Evolutionary conservation across 176 grass and related monocot species (phyloP).

Genomic region (Triticum monococcum): DNA sequence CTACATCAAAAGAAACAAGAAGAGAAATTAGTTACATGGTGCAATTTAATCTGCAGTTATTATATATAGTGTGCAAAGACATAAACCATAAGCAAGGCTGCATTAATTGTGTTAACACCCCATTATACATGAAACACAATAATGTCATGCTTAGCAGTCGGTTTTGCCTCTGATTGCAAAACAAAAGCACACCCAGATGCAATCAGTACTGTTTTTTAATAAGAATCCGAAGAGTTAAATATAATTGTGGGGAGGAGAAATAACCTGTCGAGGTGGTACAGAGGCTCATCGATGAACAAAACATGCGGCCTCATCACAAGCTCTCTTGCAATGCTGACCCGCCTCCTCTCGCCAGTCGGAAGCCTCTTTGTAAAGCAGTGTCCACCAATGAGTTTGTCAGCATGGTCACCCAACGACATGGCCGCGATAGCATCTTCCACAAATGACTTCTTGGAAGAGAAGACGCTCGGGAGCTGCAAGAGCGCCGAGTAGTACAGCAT

Average conservation of each 20-base stretch:
- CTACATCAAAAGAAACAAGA: conserved; percentile 41
- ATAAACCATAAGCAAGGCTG: not conserved
- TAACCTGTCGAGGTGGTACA: conserved; percentile 92
- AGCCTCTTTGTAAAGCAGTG: conserved; percentile 67
- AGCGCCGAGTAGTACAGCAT: conserved; percentile 79
- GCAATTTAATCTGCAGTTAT: not conserved
- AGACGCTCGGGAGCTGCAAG: conserved; percentile 78
- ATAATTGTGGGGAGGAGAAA: not conserved
- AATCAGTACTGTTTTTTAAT: not conserved
- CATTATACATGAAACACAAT: too few relatives aligned
- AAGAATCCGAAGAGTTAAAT: not conserved
- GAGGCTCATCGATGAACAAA: conserved; percentile 88
- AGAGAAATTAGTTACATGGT: not conserved
- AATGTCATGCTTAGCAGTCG: too few relatives aligned
- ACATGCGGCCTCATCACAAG: conserved; percentile 88
- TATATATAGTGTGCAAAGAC: not conserved
- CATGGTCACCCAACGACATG: conserved; percentile 77
- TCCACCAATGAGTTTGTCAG: conserved; percentile 84
- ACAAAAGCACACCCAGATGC: not conserved
- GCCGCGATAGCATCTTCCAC: conserved; percentile 81
- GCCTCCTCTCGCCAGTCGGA: conserved; percentile 69
- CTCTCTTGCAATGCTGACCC: conserved; percentile 88
- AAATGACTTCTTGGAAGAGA: conserved; percentile 58
- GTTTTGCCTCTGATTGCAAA: not conserved
- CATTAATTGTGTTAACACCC: not conserved